A percentile compares a stretch with the other conserved stretches of the same genome.
Conservation (phyloP, 2,329 filamentous ascomycete species). For the Xylaria sp. region DNA sequence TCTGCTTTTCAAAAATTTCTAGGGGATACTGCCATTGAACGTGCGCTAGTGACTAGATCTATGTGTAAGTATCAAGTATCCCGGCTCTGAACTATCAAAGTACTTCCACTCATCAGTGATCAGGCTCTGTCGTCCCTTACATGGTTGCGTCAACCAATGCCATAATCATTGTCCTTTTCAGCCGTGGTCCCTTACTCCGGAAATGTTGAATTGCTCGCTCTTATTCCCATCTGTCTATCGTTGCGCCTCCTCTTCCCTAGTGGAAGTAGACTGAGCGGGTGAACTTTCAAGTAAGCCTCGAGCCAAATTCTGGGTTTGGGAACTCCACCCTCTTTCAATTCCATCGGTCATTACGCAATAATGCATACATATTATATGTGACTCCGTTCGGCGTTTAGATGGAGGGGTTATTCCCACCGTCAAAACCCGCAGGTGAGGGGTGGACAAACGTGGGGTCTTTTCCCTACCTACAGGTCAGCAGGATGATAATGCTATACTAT, state of each 20-base stretch:
- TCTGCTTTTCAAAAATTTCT: conserved; percentile 82
- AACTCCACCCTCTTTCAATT: background rate
- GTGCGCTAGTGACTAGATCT: conserved; percentile 77
- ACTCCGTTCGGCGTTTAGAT: conserved; percentile 7
- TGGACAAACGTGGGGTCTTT: background rate
- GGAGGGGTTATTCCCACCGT: background rate
- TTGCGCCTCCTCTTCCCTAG: no score
- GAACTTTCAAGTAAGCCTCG: no score
- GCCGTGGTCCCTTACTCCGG: conserved; percentile 80
- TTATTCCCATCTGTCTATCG: no score
- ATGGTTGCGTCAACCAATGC: conserved; percentile 94
- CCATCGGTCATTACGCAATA: conserved; percentile 7
- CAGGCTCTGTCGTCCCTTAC: conserved; percentile 76
- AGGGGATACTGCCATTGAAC: conserved; percentile 95
- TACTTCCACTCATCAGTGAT: conserved; percentile 25
- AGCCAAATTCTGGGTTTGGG: background rate
- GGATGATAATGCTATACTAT: no score
- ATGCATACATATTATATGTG: background rate
- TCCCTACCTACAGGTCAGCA: no score
- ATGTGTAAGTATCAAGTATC: conserved; percentile 77
- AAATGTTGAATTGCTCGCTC: conserved; percentile 63
- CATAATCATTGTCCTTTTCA: conserved; percentile 87
- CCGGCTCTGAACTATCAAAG: background rate
- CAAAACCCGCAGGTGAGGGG: background rate
- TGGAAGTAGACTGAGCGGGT: no score